phyloP scores from a whole-genome alignment of 2,329 filamentous ascomycete genomes.

The Gaeumannomyces sp. region DNA sequence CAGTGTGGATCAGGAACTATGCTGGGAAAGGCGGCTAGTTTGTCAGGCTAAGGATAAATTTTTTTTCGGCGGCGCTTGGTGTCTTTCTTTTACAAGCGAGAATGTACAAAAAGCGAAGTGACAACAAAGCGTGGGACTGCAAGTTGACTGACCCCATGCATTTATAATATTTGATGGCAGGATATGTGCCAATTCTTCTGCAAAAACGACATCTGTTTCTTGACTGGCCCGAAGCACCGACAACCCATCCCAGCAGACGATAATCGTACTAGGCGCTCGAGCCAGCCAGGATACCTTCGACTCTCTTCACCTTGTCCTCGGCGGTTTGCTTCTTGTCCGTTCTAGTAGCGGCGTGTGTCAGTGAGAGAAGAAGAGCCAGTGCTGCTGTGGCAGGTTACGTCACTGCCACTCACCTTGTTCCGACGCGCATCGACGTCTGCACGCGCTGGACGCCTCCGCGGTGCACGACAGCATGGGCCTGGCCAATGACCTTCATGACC shows the following conservation, averaged over 20 bases:
- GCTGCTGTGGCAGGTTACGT: too few relatives aligned
- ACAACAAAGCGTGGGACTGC: too few relatives aligned
- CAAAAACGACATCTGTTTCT: too few relatives aligned
- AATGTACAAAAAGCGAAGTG: too few relatives aligned
- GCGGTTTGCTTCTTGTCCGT: conserved; percentile 82
- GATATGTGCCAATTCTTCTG: too few relatives aligned
- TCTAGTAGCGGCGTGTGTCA: conserved; percentile 32
- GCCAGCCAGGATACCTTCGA: conserved; percentile 43
- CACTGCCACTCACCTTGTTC: conserved; percentile 54
- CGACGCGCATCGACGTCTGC: conserved; percentile 82
- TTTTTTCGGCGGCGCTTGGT: background rate
- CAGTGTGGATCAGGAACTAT: too few relatives aligned
- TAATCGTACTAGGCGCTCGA: background rate
- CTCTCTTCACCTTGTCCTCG: conserved; percentile 68
- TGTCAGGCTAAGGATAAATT: too few relatives aligned
- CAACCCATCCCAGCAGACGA: background rate
- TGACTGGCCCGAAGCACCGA: too few relatives aligned
- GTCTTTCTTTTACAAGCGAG: background rate
- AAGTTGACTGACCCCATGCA: too few relatives aligned
- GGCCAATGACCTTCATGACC: conserved; percentile 79
- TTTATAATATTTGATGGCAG: too few relatives aligned
- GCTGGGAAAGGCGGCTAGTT: too few relatives aligned
- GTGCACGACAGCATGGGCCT: conserved; percentile 75
- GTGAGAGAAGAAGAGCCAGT: too few relatives aligned
- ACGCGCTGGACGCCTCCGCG: conserved; percentile 71